These are phyloP conservation scores for Jaapia argillacea DNA, from an alignment of 768 basidiomycete genomes.

Conservation along the genomic window DNA sequence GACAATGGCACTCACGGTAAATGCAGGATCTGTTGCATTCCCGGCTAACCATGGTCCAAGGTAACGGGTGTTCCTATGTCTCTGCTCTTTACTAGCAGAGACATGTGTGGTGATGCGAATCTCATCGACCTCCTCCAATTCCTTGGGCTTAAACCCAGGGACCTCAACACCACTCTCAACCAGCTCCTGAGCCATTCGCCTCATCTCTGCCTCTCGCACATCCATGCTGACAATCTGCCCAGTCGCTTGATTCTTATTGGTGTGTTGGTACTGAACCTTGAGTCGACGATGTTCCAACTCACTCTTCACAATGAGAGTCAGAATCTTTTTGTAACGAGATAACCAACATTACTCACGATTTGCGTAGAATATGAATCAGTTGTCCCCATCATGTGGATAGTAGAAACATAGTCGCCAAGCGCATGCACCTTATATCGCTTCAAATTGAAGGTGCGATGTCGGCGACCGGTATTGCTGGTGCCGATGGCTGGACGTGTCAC, in stretches of 20 bases:
- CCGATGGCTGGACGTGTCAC: background rate
- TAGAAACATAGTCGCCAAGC: conserved; percentile 10
- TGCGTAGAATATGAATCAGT: conserved; percentile 18
- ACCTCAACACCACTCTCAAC: background rate
- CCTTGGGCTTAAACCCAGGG: background rate
- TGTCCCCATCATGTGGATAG: conserved; percentile 10
- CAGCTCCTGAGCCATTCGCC: background rate
- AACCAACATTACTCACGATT: conserved; percentile 3
- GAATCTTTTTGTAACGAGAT: background rate
- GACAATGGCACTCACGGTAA: background rate
- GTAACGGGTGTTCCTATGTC: background rate
- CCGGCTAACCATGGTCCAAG: background rate
- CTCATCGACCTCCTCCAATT: background rate
- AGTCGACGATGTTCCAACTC: conserved; percentile 26
- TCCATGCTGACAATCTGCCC: conserved; percentile 19
- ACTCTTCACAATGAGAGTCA: conserved; percentile 15
- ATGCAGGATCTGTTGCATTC: background rate
- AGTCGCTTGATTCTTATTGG: conserved; percentile 22
- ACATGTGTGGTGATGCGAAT: too few relatives aligned
- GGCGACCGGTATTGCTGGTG: background rate
- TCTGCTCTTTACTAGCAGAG: background rate
- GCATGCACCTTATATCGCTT: conserved; percentile 17
- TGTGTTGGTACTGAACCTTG: conserved; percentile 26
- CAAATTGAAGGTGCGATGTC: conserved; percentile 8
- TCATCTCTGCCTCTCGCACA: background rate